Evolutionary conservation across 2,329 filamentous ascomycete genomes (phyloP).

Genomic region (Fusarium udum): DNA sequence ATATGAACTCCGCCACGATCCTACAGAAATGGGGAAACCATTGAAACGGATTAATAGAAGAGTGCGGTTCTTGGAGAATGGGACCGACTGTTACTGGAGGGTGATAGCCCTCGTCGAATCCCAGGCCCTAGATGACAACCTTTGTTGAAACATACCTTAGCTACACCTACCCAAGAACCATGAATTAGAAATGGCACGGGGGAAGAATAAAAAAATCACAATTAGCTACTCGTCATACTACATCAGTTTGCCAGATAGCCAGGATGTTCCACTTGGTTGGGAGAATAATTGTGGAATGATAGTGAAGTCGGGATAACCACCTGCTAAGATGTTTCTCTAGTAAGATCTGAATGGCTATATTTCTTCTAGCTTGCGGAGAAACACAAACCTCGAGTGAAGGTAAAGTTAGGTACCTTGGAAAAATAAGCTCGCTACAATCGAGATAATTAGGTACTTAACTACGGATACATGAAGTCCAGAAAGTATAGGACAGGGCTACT

Average conservation of each 20-base stretch:
- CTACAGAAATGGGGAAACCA: not conserved
- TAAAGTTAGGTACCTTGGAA: not conserved
- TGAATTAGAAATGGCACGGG: not conserved
- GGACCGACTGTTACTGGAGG: not conserved
- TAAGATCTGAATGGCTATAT: slow-evolving; percentile 3
- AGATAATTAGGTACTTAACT: no score
- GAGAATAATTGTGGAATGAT: not conserved
- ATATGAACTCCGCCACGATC: not conserved
- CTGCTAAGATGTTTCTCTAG: not conserved
- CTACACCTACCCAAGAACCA: not conserved
- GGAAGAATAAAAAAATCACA: not conserved
- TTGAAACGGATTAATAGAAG: not conserved
- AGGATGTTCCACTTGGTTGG: not conserved
- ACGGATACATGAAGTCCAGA: not conserved
- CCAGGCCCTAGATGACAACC: slow-evolving; percentile 9
- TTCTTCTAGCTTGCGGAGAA: not conserved
- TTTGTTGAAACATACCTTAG: slow-evolving; percentile 7
- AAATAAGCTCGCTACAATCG: not conserved
- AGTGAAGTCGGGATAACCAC: not conserved
- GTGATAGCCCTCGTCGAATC: not conserved
- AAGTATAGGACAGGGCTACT: not conserved
- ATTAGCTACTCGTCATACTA: not conserved
- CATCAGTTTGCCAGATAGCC: not conserved
- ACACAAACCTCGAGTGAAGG: not conserved
- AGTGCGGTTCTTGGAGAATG: not conserved